Conservation (phyloP, 2,329 filamentous ascomycete genomes). For the Ceratocystis cubensis region DNA sequence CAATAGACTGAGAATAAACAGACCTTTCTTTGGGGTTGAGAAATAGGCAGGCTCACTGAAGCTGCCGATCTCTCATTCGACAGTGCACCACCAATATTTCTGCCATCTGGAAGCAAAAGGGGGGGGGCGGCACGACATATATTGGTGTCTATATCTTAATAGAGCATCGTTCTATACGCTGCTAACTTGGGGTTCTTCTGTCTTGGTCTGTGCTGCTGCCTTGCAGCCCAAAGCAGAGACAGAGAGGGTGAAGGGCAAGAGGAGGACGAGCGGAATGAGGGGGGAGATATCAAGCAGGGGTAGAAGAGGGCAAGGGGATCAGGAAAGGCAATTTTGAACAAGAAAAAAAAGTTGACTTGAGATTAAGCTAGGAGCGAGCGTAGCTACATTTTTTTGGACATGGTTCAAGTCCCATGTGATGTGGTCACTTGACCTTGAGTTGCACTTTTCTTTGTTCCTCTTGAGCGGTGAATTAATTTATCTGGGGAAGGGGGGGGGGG, state of each 20-base stretch:
- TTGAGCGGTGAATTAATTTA: conserved; percentile 6
- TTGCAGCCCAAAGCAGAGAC: background rate
- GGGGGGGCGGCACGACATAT: background rate
- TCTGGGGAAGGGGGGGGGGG: background rate
- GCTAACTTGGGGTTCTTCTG: background rate
- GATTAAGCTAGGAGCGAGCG: background rate
- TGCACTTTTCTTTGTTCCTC: background rate
- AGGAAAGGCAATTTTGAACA: background rate
- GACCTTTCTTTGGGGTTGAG: background rate
- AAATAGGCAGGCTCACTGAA: too few relatives aligned
- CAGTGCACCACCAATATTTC: too few relatives aligned
- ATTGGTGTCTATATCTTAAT: background rate
- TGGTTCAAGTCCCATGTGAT: conserved; percentile 17
- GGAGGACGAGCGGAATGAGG: background rate
- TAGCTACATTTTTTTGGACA: background rate
- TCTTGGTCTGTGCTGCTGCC: background rate
- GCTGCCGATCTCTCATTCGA: too few relatives aligned
- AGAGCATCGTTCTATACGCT: background rate
- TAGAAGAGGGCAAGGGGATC: background rate
- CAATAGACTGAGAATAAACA: background rate
- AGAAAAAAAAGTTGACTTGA: background rate
- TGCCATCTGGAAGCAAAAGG: too few relatives aligned
- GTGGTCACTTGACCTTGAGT: conserved; percentile 16
- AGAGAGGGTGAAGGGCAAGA: background rate
- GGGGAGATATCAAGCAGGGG: background rate